These are phyloP conservation scores for Circinella minor DNA, from an alignment of 371 early-diverging fungal genomes.

Conservation along the genomic window DNA sequence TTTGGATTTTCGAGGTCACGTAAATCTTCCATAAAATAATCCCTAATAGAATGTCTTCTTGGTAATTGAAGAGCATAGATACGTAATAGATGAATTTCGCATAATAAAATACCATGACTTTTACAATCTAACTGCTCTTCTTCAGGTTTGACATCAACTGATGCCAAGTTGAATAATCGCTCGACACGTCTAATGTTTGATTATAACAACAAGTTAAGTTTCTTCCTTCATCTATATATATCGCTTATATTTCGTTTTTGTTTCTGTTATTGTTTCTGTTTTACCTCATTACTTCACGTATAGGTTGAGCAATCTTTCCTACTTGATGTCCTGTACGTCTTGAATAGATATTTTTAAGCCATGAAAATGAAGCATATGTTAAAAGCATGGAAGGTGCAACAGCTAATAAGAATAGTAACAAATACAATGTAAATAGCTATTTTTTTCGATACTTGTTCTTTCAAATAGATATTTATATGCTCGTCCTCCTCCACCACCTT, in stretches of 20 bases:
- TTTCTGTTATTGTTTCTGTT: too few relatives aligned
- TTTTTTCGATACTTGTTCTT: too few relatives aligned
- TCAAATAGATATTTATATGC: neutral
- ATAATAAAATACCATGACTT: constrained; percentile 74
- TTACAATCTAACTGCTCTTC: constrained; percentile 57
- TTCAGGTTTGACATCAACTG: constrained; percentile 15
- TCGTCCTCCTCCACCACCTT: neutral
- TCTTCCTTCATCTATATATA: neutral
- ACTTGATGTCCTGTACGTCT: constrained; percentile 37
- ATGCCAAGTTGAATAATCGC: constrained; percentile 42
- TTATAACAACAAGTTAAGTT: neutral
- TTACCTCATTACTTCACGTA: constrained; percentile 48
- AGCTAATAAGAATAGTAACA: constrained; percentile 30
- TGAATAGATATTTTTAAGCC: constrained; percentile 48
- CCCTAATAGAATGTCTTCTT: constrained; percentile 52
- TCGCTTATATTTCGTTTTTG: too few relatives aligned
- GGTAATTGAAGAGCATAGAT: constrained; percentile 56
- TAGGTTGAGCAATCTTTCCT: constrained; percentile 36
- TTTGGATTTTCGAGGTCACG: constrained; percentile 72
- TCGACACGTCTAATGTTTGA: constrained; percentile 46
- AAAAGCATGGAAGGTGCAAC: constrained; percentile 70
- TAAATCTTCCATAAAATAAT: constrained; percentile 73
- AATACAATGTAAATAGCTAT: too few relatives aligned
- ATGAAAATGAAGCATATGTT: constrained; percentile 55
- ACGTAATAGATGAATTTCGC: constrained; percentile 69